Evolutionary conservation across 805 yeast genomes (phyloP), one percentile per base, ranked within the genome.

Genomic region (Sugiyamaella qingdaonensis): DNA sequence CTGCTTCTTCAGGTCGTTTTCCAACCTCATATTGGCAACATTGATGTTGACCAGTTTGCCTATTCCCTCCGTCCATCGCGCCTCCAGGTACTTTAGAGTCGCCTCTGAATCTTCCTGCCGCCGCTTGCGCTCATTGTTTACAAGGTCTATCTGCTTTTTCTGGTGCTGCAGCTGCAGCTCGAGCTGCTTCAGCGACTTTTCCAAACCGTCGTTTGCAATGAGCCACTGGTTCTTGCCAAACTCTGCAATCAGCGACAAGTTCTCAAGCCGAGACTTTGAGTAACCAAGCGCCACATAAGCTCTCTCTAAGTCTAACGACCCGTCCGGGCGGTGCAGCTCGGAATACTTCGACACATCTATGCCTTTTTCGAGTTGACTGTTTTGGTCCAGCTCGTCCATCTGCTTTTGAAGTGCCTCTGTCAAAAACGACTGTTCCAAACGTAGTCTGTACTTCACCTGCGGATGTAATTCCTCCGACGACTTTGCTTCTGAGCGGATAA

Each of bases 181-280:
- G 11, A 65, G 43, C 16, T 2, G 32, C 36, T 48, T 56, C 24
- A 64, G 48, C 32, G 53, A 49, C 35, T 57, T 57, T 49, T 64
- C 69, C 11, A 63, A 46, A 27, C 54, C 56, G 48, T 66, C 68
- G 45, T 66, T 66, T 1, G 61, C 62, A 7, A 63, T 57, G 16
- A 66, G 59, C 69, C 69, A 66, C 39, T 65, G 67, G 37, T 66
- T 66, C 46, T 63, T 57, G 11, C 69, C 69, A 41, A 51, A 58
- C 35, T 60, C 57, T 1, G 54, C 52, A 27, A 64, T 41, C 21
- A 65, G 48, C 19, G 59, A 57, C 27, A 66, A 54, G 41, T 65
- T 64, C 37, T 66, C 69, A 43, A 51, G 54, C 10, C 68, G 52
- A 8, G 57, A 54, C 48, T 55, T 48, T 0, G 68, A 58, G 51